Conservation (phyloP, 2,329 filamentous ascomycete genomes). For the Aspergillus candidus region DNA sequence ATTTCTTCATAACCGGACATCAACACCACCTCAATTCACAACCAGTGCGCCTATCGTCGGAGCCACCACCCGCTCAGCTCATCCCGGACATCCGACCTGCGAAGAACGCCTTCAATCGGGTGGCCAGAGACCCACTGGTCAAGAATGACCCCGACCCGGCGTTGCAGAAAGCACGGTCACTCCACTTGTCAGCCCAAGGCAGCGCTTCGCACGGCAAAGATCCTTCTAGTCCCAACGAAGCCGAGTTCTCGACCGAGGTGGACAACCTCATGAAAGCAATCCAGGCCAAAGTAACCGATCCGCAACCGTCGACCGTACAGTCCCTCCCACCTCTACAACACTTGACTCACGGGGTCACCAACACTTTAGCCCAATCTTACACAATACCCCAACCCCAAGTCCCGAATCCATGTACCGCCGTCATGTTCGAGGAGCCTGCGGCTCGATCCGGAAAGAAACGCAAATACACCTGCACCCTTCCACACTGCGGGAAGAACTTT, state of each 20-base stretch:
- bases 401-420: slow-evolving; percentile 14
- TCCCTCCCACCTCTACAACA: slow-evolving; percentile 33
- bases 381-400: slow-evolving; percentile 17
- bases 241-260: slow-evolving; percentile 71
- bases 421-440: slow-evolving; percentile 30
- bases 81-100: slow-evolving; percentile 34
- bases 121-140: slow-evolving; percentile 16
- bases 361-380: slow-evolving; percentile 19
- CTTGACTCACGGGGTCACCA: slow-evolving; percentile 20
- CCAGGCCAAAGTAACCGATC: slow-evolving; percentile 53
- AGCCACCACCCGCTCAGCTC: slow-evolving; percentile 27
- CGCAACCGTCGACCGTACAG: slow-evolving; percentile 23
- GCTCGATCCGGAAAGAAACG: slow-evolving; percentile 40
- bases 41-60: slow-evolving; percentile 24
- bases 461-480: slow-evolving; percentile 69
- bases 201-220: slow-evolving; percentile 32
- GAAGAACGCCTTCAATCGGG: slow-evolving; percentile 31
- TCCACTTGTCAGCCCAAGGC: slow-evolving; percentile 5
- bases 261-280: slow-evolving; percentile 87
- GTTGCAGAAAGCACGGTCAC: slow-evolving; percentile 4
- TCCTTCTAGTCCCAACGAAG: slow-evolving; percentile 41
- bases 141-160: slow-evolving; percentile 8
- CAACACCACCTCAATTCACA: slow-evolving; percentile 22
- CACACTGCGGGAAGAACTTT: slow-evolving; percentile 74
- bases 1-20: slow-evolving; percentile 26